Base-by-base conservation (phyloP, 148 eudicot genomes). In the Rhododendron mucronatum region DNA sequence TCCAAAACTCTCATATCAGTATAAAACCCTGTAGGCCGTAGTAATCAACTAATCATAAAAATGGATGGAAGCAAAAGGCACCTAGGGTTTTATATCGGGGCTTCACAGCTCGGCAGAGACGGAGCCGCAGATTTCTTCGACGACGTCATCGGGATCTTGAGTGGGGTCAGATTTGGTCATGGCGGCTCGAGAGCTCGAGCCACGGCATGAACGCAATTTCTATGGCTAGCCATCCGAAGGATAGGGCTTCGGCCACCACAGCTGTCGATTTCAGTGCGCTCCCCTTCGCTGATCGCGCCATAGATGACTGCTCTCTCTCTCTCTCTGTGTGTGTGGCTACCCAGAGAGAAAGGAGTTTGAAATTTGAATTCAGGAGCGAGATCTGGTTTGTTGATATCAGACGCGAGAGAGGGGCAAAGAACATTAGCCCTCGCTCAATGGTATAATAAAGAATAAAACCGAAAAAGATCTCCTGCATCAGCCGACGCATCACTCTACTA, bases 141-240 rank as follows among this genome's bases (percentile, higher is more conserved):
- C 87, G 86, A 33, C 88, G 48, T 90, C 95, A 76, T 94, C 95
- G 23, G 93, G 91, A 82, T 94, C 96, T 35, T 26, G 51, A 7
- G 86, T 73, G 4, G 94, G 93, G 87, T 93, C 95, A 18, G 96
- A 87, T 18, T 93, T 90, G 86, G 87, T 77, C 73, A 94, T 83
- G 81, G 95, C 93, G 69, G 91, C 80, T 2, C 96, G 93, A 80
- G 90, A 93, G 91, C 11, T 78, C 85, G 87, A 94, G 95, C 91
- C 89, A 93, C 1, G 96, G 96, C 90, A 91, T 93, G 89, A 93
- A 87, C 21, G 94, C 96, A 9, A 94, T 84, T 87, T 94, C 96
- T 0, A 94, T 91, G 67, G 95, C 90, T 18, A 91, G 69, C 95
- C 95, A 94, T 20, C 91, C 94, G 48, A 84, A 88, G 20, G 95